Conservation (phyloP, 2,329 filamentous ascomycete genomes). For the Ophiostoma ips region DNA sequence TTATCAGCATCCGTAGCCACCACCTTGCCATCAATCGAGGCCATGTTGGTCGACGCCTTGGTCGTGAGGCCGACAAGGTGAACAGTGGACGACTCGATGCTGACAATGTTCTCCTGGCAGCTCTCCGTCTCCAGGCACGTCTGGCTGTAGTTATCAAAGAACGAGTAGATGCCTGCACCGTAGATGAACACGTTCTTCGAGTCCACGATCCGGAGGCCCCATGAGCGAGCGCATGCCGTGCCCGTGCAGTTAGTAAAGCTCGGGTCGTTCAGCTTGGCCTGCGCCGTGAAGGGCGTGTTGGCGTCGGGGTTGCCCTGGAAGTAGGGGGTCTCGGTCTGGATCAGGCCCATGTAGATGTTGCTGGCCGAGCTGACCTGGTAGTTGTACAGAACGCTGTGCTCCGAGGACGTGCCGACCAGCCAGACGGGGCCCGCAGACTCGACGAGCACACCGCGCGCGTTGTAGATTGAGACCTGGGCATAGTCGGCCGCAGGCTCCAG, state of each 20-base stretch:
- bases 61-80: slow-evolving; percentile 58
- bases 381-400: slow-evolving; percentile 60
- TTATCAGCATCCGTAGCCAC: slow-evolving; percentile 45
- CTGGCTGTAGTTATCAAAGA: slow-evolving; percentile 72
- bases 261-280: slow-evolving; percentile 49
- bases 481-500: slow-evolving; percentile 60
- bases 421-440: slow-evolving; percentile 64
- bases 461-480: slow-evolving; percentile 70
- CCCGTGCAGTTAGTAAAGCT: slow-evolving; percentile 48
- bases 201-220: slow-evolving; percentile 58
- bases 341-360: slow-evolving; percentile 68
- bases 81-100: slow-evolving; percentile 45
- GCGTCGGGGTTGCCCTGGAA: slow-evolving; percentile 74
- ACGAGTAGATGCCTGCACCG: slow-evolving; percentile 64
- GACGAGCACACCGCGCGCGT: slow-evolving; percentile 69
- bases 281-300: slow-evolving; percentile 47
- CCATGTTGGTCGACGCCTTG: slow-evolving; percentile 62
- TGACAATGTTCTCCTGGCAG: slow-evolving; percentile 69
- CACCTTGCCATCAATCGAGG: slow-evolving; percentile 44
- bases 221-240: slow-evolving; percentile 52
- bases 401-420: slow-evolving; percentile 64
- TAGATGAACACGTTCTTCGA: slow-evolving; percentile 55
- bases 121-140: slow-evolving; percentile 51
- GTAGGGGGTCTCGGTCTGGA: slow-evolving; percentile 84
- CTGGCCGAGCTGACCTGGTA: slow-evolving; percentile 69